A percentile compares a stretch with the other conserved stretches of the same genome.
These are phyloP conservation scores for Mycena capillaripes DNA, from an alignment of 768 basidiomycete species.

Conservation along the genomic window DNA sequence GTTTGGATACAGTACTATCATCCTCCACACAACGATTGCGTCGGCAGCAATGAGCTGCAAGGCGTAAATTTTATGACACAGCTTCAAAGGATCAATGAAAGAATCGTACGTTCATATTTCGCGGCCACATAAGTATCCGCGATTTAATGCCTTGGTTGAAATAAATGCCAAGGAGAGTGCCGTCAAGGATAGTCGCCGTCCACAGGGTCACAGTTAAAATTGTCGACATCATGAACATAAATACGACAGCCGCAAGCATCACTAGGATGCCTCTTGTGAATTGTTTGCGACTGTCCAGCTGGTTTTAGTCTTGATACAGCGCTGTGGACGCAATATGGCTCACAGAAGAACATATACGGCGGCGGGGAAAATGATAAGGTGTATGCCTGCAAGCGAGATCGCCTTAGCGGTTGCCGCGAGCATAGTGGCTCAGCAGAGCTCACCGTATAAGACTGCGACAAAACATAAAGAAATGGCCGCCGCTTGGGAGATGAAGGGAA, in stretches of 20 bases:
- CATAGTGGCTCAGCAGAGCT: not conserved
- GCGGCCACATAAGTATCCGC: conserved; percentile 23
- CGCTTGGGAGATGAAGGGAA: conserved; percentile 9
- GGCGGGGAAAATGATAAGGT: conserved; percentile 18
- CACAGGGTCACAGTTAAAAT: conserved; percentile 13
- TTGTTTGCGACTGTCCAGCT: conserved; percentile 9
- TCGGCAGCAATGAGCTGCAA: conserved; percentile 18
- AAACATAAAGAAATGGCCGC: conserved; percentile 26
- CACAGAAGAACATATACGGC: conserved; percentile 15
- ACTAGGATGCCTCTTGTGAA: conserved; percentile 12
- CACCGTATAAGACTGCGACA: conserved; percentile 20
- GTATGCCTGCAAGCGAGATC: conserved; percentile 7
- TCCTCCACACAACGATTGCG: conserved; percentile 26
- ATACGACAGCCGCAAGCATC: conserved; percentile 24
- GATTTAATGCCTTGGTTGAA: conserved; percentile 6
- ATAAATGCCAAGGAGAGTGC: conserved; percentile 22
- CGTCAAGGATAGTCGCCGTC: conserved; percentile 24
- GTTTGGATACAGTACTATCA: conserved; percentile 24
- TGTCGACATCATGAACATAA: conserved; percentile 25
- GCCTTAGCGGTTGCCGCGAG: not conserved
- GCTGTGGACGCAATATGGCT: not conserved
- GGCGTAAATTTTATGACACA: not conserved
- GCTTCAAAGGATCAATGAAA: not conserved
- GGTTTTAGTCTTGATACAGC: not conserved
- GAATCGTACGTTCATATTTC: conserved; percentile 22